phyloP scores from a whole-genome alignment of 192 early-diverging fungal species.

The Chytriomyces sp. region DNA sequence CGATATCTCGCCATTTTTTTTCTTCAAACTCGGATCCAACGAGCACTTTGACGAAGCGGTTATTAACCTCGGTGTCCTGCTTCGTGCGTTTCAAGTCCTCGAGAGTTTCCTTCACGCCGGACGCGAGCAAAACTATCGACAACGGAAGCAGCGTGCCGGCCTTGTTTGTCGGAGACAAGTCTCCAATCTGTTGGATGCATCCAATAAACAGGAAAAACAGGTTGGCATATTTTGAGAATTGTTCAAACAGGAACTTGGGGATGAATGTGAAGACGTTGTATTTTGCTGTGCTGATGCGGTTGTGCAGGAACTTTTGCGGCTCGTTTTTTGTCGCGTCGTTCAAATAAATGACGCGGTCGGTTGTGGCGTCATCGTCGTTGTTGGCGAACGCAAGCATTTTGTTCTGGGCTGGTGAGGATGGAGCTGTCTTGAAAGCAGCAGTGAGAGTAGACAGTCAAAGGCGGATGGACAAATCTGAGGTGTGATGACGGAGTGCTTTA shows the following conservation, averaged over 20 bases:
- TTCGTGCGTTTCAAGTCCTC: conserved; percentile 73
- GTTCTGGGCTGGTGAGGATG: too few species aligned
- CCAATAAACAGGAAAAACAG: conserved; percentile 99
- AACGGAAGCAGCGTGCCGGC: conserved; percentile 87
- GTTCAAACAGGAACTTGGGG: conserved; percentile 94
- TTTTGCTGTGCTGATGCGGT: conserved; percentile 93
- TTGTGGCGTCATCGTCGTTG: conserved; percentile 51
- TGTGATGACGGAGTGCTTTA: too few species aligned
- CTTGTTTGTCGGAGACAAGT: conserved; percentile 90
- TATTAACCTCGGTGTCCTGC: conserved; percentile 55
- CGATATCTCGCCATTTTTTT: conserved; percentile 78
- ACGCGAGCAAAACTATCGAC: conserved; percentile 82
- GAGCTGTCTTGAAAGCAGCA: too few species aligned
- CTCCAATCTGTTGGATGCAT: conserved; percentile 94
- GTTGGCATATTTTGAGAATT: conserved; percentile 99
- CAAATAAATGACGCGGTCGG: conserved; percentile 81
- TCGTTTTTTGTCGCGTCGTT: conserved; percentile 83
- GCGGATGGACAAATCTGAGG: too few species aligned
- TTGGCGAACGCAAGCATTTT: conserved; percentile 7
- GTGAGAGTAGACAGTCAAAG: too few species aligned
- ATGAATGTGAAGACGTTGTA: conserved; percentile 92
- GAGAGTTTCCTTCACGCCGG: conserved; percentile 91
- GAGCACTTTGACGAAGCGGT: conserved; percentile 49
- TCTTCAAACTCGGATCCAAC: conserved; percentile 67
- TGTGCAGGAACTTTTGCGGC: conserved; percentile 84